Percentiles rank a stretch among this genome's conserved stretches.
Conservation (phyloP, 495 filamentous ascomycete genomes). For the Hyaloscypha finlandica region DNA sequence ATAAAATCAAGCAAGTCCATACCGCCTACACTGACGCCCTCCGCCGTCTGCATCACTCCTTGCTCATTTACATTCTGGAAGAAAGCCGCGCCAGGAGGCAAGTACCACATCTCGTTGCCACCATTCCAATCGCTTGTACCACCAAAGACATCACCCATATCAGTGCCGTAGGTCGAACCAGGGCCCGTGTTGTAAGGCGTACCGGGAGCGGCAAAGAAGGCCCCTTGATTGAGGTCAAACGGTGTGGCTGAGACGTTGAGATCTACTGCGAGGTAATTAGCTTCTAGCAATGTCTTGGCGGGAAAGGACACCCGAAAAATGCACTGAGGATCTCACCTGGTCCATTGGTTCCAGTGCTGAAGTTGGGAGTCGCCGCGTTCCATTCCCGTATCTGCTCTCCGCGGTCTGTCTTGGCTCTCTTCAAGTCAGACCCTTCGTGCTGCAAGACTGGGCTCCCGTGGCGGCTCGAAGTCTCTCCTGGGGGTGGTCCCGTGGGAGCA, state of each 20-base stretch:
- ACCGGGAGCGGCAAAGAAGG: conserved; percentile 49
- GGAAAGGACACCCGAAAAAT: conserved; percentile 5
- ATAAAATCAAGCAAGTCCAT: conserved; percentile 59
- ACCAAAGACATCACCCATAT: conserved; percentile 38
- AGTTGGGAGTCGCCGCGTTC: conserved; percentile 33
- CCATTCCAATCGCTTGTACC: conserved; percentile 43
- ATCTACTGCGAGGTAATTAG: conserved; percentile 7
- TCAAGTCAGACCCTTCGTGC: conserved; percentile 25
- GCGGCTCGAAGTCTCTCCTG: conserved; percentile 16
- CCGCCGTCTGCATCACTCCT: conserved; percentile 57
- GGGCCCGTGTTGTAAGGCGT: conserved; percentile 43
- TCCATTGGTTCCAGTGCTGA: conserved; percentile 15
- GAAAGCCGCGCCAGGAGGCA: conserved; percentile 54
- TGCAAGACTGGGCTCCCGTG: conserved; percentile 24
- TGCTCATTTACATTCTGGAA: conserved; percentile 55
- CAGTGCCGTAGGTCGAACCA: conserved; percentile 35
- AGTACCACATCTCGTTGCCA: conserved; percentile 56
- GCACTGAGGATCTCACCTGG: conserved; percentile 19
- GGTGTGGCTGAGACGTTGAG: conserved; percentile 49
- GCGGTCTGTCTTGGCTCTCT: conserved; percentile 26
- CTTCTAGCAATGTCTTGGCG: neutral
- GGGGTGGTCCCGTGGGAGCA: conserved; percentile 40
- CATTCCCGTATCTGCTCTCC: conserved; percentile 28
- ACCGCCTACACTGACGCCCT: conserved; percentile 58
- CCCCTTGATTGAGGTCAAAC: conserved; percentile 48